Evolutionary conservation across 1,284 basidiomycete genomes (phyloP).

Genomic region (Stygiomarasmius scandens): DNA sequence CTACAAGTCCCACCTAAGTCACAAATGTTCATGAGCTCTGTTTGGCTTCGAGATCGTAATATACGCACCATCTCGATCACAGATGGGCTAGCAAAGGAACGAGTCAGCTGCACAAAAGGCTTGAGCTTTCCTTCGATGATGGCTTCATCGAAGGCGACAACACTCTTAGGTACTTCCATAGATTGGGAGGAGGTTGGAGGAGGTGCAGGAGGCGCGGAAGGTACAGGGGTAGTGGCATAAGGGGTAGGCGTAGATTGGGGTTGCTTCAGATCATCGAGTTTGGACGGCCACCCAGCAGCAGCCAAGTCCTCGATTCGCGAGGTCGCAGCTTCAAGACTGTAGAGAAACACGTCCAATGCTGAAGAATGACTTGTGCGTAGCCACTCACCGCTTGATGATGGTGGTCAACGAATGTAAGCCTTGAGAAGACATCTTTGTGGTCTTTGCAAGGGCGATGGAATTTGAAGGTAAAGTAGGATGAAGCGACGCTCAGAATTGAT

Average conservation of each 20-base stretch:
- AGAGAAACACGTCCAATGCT: constrained; percentile 20
- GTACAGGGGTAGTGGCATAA: constrained; percentile 42
- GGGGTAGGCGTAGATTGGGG: constrained; percentile 41
- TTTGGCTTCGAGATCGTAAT: background rate
- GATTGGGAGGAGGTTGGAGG: constrained; percentile 36
- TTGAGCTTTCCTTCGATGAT: constrained; percentile 75
- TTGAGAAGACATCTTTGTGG: constrained; percentile 29
- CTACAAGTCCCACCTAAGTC: constrained; percentile 68
- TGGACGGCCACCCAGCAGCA: constrained; percentile 32
- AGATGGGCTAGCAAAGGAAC: constrained; percentile 68
- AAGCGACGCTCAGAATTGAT: background rate
- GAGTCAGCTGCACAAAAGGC: constrained; percentile 76
- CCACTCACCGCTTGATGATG: constrained; percentile 78
- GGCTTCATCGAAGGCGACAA: constrained; percentile 75
- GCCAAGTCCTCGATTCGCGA: constrained; percentile 94
- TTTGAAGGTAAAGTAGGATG: background rate
- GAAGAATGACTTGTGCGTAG: constrained; percentile 8
- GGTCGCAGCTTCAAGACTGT: constrained; percentile 88
- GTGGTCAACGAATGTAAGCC: constrained; percentile 75
- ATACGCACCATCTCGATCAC: constrained; percentile 79
- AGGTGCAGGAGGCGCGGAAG: constrained; percentile 40
- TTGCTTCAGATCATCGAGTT: constrained; percentile 27
- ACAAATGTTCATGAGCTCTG: constrained; percentile 10
- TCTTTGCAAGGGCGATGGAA: background rate
- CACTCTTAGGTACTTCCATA: constrained; percentile 56